A percentile compares a stretch with the other conserved stretches of the same genome.
Evolutionary conservation across 2,329 filamentous ascomycete species (phyloP).

Genomic region (Rhinocladiella similis): DNA sequence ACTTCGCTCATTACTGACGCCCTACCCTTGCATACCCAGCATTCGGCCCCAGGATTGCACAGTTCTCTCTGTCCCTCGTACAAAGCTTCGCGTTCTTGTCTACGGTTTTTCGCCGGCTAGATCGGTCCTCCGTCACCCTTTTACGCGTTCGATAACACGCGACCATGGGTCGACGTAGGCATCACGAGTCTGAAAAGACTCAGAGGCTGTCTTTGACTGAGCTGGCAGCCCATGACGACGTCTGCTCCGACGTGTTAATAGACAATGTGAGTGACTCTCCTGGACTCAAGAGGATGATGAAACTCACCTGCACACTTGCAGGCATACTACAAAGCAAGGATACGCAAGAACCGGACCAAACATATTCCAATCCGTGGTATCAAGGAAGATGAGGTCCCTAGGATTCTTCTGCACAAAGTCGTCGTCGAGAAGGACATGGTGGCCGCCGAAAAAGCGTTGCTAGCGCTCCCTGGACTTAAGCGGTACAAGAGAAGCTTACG

Average conservation of each 20-base stretch:
- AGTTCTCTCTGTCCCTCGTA: background rate
- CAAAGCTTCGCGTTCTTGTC: background rate
- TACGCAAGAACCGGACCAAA: conserved; percentile 87
- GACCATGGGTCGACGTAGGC: conserved; percentile 26
- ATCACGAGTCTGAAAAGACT: conserved; percentile 37
- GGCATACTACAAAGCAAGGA: conserved; percentile 95
- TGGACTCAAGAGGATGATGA: conserved; percentile 5
- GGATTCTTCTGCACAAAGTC: conserved; percentile 63
- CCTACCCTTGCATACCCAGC: background rate
- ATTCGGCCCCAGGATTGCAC: background rate
- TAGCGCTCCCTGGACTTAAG: conserved; percentile 71
- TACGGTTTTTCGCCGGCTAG: background rate
- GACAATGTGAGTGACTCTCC: conserved; percentile 72
- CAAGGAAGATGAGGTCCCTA: conserved; percentile 62
- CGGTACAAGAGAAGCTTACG: conserved; percentile 69
- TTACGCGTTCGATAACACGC: conserved; percentile 4
- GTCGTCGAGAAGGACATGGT: conserved; percentile 72
- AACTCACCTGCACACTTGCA: conserved; percentile 39
- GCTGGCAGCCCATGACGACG: conserved; percentile 90
- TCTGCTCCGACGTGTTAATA: conserved; percentile 90
- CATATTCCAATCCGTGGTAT: conserved; percentile 84
- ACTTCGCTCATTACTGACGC: conserved; percentile 21
- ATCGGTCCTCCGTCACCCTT: background rate
- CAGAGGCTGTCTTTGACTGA: conserved; percentile 81
- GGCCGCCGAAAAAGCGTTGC: conserved; percentile 69